Percentiles rank a stretch among this genome's conserved stretches.
Conservation (phyloP, 768 basidiomycete species). For the Clathrus columnatus region DNA sequence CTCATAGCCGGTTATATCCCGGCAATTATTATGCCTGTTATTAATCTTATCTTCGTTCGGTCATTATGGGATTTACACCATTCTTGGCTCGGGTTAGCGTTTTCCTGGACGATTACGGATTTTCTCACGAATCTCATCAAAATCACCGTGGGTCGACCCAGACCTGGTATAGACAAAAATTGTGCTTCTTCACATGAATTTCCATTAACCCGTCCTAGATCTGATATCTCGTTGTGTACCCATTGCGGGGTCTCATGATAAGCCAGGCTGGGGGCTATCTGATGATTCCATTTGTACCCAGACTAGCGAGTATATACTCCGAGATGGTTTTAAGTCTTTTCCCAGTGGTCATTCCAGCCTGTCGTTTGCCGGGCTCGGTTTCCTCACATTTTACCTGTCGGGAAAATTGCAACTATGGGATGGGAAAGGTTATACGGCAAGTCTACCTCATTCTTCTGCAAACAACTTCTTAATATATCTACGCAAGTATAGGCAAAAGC, state of each 20-base stretch:
- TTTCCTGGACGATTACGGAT: conserved; percentile 51
- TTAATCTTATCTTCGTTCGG: conserved; percentile 66
- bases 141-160: conserved; percentile 80
- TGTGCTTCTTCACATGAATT: background rate
- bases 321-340: conserved; percentile 89
- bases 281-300: conserved; percentile 73
- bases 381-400: conserved; percentile 79
- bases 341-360: conserved; percentile 86
- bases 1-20: conserved; percentile 54
- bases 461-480: background rate
- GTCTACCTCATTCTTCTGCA: conserved; percentile 16
- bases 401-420: conserved; percentile 93
- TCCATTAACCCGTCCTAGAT: conserved; percentile 30
- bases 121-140: conserved; percentile 79
- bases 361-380: conserved; percentile 88
- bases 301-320: conserved; percentile 43
- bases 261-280: conserved; percentile 57
- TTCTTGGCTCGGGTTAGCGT: conserved; percentile 8
- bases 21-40: conserved; percentile 54
- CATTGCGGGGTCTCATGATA: conserved; percentile 50
- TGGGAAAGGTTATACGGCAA: conserved; percentile 59
- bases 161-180: conserved; percentile 49
- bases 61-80: conserved; percentile 88
- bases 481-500: conserved; percentile 61
- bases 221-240: conserved; percentile 68